Evolutionary conservation across 345 rosid genomes (phyloP), one percentile per base, ranked within the genome.

Genomic region (Melaleuca quinquenervia): DNA sequence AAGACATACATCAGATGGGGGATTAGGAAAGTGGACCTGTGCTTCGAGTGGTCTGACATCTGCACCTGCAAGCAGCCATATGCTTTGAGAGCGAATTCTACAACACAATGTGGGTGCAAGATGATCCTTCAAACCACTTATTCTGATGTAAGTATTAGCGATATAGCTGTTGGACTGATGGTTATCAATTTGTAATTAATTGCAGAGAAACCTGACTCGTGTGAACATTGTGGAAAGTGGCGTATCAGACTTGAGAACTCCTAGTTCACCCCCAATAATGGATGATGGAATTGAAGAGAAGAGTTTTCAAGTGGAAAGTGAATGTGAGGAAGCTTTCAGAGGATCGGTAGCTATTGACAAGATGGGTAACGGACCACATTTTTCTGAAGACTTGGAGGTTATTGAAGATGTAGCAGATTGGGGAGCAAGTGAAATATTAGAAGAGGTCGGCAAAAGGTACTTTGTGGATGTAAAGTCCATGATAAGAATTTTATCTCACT

Each of bases 231-330:
- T 27, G 41, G 52, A 41, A 54, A 74, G 58, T 84, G 82, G 36
- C 20, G 27, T 36, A 24, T 53, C 75, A 44, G 86, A 87, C 87
- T 83, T 94, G 55, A 94, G 99, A 51, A 97, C 98, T 49, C 98
- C 98, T 56, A 97, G 98, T 85, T 98, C 99, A 56, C 98, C 98
- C 82, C 98, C 98, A 70, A 93, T 96, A 41, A 82, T 91, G 91
- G 96, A 91, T 86, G 91, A 26, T 75, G 93, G 89, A 82, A 85
- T 89, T 58, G 94, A 94, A 86, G 92, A 83, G 56, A 87, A 88
- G 62, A 86, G 83, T 82, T 86, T 89, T 87, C 90, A 78, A 27
- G 86, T 89, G 76, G 96, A 93, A 84, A 83, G 49, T 54, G 89
- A 85, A 32, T 48, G 26, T 44, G 85, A 51, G 82, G 50, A 27